phyloP scores from a whole-genome alignment of 2,329 filamentous ascomycete genomes.

The Fusarium sp. region DNA sequence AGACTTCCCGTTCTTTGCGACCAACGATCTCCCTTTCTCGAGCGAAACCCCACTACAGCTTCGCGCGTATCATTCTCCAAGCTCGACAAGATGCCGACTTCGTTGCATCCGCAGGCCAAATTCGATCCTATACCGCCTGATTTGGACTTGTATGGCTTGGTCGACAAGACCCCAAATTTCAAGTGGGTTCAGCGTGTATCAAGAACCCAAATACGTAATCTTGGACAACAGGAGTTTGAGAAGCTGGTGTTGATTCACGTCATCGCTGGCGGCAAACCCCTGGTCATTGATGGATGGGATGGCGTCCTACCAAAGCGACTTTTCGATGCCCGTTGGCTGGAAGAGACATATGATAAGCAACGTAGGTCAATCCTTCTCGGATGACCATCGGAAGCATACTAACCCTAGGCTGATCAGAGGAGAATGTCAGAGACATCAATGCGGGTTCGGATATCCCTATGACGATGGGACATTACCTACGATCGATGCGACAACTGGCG shows the following conservation, averaged over 20 bases:
- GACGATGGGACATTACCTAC: constrained; percentile 89
- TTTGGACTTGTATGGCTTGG: constrained; percentile 78
- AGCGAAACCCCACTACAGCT: constrained; percentile 8
- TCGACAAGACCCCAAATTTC: constrained; percentile 84
- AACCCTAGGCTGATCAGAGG: constrained; percentile 62
- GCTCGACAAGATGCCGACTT: constrained; percentile 70
- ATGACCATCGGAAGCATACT: constrained; percentile 9
- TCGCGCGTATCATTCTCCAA: constrained; percentile 1
- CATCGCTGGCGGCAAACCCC: constrained; percentile 82
- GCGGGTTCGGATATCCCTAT: constrained; percentile 79
- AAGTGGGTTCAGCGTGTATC: constrained; percentile 85
- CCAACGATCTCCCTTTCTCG: not conserved
- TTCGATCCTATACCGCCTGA: constrained; percentile 92
- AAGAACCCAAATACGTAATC: constrained; percentile 77
- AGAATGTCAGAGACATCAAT: constrained; percentile 84
- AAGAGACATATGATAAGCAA: constrained; percentile 80
- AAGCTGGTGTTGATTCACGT: constrained; percentile 86
- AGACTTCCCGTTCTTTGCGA: not conserved
- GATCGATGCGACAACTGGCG: constrained; percentile 83
- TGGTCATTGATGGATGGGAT: constrained; percentile 92
- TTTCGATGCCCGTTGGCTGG: constrained; percentile 84
- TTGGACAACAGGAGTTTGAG: constrained; percentile 83
- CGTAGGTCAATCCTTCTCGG: constrained; percentile 58
- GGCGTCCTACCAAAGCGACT: constrained; percentile 76
- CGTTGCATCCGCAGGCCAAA: constrained; percentile 81